These are phyloP conservation scores for Globisporangium carolinianum DNA, from an alignment of 352 stramenopile genomes.

Conservation along the genomic window DNA sequence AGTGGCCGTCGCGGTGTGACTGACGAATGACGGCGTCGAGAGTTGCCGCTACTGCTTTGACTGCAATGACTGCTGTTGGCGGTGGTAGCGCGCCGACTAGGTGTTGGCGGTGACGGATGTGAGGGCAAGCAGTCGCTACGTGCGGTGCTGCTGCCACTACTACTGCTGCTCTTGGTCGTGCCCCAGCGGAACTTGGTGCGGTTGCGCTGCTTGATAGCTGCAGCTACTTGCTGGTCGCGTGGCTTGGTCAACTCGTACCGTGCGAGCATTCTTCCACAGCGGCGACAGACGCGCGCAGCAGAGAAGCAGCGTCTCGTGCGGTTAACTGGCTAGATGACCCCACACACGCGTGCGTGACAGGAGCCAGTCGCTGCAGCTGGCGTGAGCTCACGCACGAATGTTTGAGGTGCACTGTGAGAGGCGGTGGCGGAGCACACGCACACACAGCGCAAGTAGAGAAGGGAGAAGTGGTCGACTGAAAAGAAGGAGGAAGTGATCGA, in stretches of 20 bases:
- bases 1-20: neutral
- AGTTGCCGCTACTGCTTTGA: neutral
- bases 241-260: slow-evolving; percentile 15
- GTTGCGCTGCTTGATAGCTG: slow-evolving; percentile 11
- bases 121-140: neutral
- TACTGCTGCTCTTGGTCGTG: slow-evolving; percentile 2
- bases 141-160: neutral
- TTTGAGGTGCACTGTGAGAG: too few species aligned
- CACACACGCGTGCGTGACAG: too few species aligned
- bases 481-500: too few species aligned
- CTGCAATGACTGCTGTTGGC: neutral
- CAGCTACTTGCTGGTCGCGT: slow-evolving; percentile 6
- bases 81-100: slow-evolving; percentile 1
- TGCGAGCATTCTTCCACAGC: slow-evolving; percentile 1
- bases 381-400: too few species aligned
- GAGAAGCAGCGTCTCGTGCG: too few species aligned
- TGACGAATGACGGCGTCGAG: neutral
- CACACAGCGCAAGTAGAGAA: too few species aligned
- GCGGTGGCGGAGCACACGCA: too few species aligned
- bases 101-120: neutral
- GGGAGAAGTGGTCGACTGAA: too few species aligned
- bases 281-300: too few species aligned
- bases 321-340: too few species aligned
- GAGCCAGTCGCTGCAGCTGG: too few species aligned
- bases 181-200: slow-evolving; percentile 12